Conservation (phyloP, 2,329 filamentous ascomycete species). For the Aspergillus uvarum region DNA sequence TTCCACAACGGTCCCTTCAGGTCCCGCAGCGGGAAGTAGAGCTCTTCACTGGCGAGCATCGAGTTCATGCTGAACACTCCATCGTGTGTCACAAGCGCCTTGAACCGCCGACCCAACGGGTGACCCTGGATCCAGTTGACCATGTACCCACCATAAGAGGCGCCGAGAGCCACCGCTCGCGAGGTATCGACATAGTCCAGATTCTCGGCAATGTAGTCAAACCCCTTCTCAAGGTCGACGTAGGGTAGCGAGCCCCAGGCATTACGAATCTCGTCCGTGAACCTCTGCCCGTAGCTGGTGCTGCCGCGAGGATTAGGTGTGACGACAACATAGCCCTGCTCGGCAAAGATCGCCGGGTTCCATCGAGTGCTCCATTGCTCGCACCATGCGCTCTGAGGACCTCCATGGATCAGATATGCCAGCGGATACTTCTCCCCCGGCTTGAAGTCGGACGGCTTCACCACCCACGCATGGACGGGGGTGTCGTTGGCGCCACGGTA, state of each 20-base stretch:
- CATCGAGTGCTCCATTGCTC: slow-evolving; percentile 56
- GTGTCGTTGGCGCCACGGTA: slow-evolving; percentile 47
- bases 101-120: slow-evolving; percentile 55
- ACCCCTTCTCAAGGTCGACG: slow-evolving; percentile 55
- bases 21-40: slow-evolving; percentile 57
- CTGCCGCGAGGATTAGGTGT: slow-evolving; percentile 61
- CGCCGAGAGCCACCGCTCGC: slow-evolving; percentile 55
- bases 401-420: slow-evolving; percentile 56
- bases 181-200: slow-evolving; percentile 54
- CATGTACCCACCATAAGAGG: slow-evolving; percentile 61
- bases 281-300: slow-evolving; percentile 56
- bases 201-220: slow-evolving; percentile 52
- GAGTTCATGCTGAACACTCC: slow-evolving; percentile 48
- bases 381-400: slow-evolving; percentile 53
- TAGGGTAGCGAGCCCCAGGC: slow-evolving; percentile 58
- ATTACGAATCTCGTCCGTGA: slow-evolving; percentile 53
- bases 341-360: slow-evolving; percentile 58
- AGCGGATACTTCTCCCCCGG: slow-evolving; percentile 52
- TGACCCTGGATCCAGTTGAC: slow-evolving; percentile 60
- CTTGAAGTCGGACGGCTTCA: slow-evolving; percentile 49
- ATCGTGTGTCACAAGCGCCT: slow-evolving; percentile 57
- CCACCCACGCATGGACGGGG: slow-evolving; percentile 47
- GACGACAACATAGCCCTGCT: slow-evolving; percentile 62
- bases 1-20: slow-evolving; percentile 53
- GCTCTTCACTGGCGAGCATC: slow-evolving; percentile 51